These are phyloP conservation scores for Endoconidiophora laricicola DNA, from an alignment of 2,329 filamentous ascomycete genomes.

Conservation along the genomic window DNA sequence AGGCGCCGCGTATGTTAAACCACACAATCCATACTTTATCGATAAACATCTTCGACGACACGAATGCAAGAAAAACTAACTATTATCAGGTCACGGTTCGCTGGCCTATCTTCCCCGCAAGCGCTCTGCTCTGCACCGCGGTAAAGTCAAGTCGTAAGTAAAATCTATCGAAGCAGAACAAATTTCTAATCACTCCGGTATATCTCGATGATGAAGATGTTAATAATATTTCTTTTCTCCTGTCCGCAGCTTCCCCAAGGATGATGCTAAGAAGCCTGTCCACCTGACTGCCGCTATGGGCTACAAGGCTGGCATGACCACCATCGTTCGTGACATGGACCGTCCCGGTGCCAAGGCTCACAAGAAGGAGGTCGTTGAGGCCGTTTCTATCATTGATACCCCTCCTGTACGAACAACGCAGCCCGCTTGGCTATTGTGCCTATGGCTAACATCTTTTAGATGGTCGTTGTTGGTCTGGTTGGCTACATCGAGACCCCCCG, in stretches of 20 bases:
- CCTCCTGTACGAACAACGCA: slow-evolving; percentile 86
- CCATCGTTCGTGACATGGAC: slow-evolving; percentile 97
- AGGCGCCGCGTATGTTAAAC: slow-evolving; percentile 53
- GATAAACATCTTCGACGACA: neutral
- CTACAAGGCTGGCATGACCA: slow-evolving; percentile 99
- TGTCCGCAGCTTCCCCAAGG: slow-evolving; percentile 80
- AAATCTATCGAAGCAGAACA: neutral
- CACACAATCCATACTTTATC: neutral
- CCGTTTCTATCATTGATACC: slow-evolving; percentile 75
- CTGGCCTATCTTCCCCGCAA: slow-evolving; percentile 79
- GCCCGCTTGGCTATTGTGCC: slow-evolving; percentile 58
- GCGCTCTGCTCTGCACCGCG: slow-evolving; percentile 83
- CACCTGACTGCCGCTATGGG: slow-evolving; percentile 96
- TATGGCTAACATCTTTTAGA: slow-evolving; percentile 64
- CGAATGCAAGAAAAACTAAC: slow-evolving; percentile 6
- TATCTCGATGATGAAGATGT: neutral
- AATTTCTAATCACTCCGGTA: no score
- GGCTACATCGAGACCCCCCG: slow-evolving; percentile 99
- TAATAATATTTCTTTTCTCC: slow-evolving; percentile 5
- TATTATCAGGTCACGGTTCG: slow-evolving; percentile 51
- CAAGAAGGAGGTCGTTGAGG: slow-evolving; percentile 96
- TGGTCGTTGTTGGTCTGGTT: slow-evolving; percentile 99
- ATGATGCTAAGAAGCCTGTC: slow-evolving; percentile 99
- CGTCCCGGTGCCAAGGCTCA: slow-evolving; percentile 94
- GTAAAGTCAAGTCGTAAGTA: slow-evolving; percentile 95